A percentile compares a stretch with the other conserved stretches of the same genome.
Conservation (phyloP, 139 green algal genomes). For the Chlorella sorokiniana region DNA sequence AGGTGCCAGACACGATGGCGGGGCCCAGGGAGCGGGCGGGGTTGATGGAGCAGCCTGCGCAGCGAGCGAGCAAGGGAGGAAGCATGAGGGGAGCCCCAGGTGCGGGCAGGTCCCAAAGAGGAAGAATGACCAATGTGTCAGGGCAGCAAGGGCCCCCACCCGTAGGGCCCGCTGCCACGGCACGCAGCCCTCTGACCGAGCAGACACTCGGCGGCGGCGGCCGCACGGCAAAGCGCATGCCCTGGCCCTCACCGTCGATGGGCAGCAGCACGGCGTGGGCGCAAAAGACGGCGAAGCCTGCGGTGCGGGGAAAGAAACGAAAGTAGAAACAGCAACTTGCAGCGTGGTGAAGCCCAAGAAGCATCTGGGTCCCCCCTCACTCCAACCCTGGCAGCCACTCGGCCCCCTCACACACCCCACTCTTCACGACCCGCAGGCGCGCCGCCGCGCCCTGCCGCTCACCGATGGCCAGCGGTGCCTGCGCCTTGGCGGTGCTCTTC, state of each 20-base stretch:
- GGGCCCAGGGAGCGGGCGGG: conserved; percentile 55
- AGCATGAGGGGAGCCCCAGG: no score
- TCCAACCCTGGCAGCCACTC: background rate
- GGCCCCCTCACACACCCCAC: no score
- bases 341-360: background rate
- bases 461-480: conserved; percentile 43
- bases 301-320: background rate
- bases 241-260: conserved; percentile 29
- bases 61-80: background rate
- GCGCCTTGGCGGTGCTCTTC: background rate
- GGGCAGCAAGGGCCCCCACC: no score
- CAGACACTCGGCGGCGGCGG: background rate
- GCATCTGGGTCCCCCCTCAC: background rate
- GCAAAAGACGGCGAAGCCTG: conserved; percentile 48
- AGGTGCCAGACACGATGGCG: conserved; percentile 52
- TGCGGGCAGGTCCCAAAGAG: no score
- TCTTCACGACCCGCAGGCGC: no score
- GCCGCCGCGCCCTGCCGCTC: no score
- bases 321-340: background rate
- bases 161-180: no score
- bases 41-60: conserved; percentile 52
- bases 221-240: background rate
- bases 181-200: no score
- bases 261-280: conserved; percentile 43
- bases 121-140: no score